phyloP scores from a whole-genome alignment of 179 eudicot species.

The Beta macrorhiza region DNA sequence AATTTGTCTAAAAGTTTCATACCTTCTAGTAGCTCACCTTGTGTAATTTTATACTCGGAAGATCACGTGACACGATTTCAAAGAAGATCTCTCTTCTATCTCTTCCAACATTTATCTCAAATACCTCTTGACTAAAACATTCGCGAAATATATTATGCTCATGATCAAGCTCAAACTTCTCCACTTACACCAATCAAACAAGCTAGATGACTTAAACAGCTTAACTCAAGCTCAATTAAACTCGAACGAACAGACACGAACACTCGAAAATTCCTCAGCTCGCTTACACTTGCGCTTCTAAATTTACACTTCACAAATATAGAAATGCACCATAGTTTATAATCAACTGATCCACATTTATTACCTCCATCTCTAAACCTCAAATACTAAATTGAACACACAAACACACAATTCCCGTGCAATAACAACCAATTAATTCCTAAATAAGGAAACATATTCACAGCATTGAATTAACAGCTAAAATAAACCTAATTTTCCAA shows the following conservation, averaged over 20 bases:
- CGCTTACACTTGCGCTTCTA: neutral
- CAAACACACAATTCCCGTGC: neutral
- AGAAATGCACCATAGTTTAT: neutral
- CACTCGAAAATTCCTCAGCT: neutral
- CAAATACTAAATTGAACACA: neutral
- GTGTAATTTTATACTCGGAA: neutral
- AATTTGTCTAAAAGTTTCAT: neutral
- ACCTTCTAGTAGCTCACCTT: neutral
- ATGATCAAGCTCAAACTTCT: neutral
- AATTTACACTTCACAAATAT: neutral
- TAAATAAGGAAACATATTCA: slow-evolving; percentile 12
- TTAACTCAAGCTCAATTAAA: neutral
- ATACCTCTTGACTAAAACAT: neutral
- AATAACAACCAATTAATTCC: slow-evolving; percentile 9
- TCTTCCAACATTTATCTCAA: neutral
- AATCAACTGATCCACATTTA: neutral
- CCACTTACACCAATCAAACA: neutral
- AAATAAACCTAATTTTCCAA: neutral
- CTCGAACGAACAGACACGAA: neutral
- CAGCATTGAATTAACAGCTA: neutral
- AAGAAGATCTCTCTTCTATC: neutral
- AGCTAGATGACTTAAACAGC: neutral
- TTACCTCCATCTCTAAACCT: neutral
- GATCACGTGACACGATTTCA: neutral
- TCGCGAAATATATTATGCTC: neutral